Base-by-base conservation (phyloP, 139 green algal genomes). In the Diplosphaera chodatii region DNA sequence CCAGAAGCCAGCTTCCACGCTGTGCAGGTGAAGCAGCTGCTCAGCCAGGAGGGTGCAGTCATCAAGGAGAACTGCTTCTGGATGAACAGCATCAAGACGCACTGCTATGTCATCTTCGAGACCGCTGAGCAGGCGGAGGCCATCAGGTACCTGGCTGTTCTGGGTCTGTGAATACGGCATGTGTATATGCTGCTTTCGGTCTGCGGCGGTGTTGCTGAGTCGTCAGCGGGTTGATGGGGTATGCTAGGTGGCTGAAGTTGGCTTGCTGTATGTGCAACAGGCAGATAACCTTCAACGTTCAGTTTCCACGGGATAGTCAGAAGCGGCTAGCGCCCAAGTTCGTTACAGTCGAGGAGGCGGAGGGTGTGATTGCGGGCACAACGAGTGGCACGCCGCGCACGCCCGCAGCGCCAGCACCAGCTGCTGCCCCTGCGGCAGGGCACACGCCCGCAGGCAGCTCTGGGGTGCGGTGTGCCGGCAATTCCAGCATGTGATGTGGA, bases 21-120 rank as follows among this genome's bases (percentile, higher is more conserved):
- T n/a, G 23, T n/a, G 22, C 59, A 65, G 27, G 27, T 21, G 4
- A 31, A 65, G 25, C 4, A 10, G 59, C 28, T 65, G 30, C 32
- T 77, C 27, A 37, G 77, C 41, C 30, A 59, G 29, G 18, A 73
- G 32, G 21, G 73, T 69, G 73, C 32, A 55, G 48, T 40, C 5
- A 32, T 65, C 23, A 65, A 76, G 31, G 62, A 93, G 1, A 66
- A 77, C 28, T 77, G 83, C 23, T 74, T 95, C 74, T 97, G 91
- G 91, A 93, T 97, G 85, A 84, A 87, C 1, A 70, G 29, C n/a
- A 89, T 96, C 59, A 93, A 90, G 82, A 89, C 85, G 30, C 82
- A 89, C 78, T 87, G 81, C 41, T 90, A 86, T 63, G 87, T 87
- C 13, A 69, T 91, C 4, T 90, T 85, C 56, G 78, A 75, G 20